These are phyloP conservation scores for Syzygium syzygioides DNA, from an alignment of 441 rosid species.

Conservation along the genomic window DNA sequence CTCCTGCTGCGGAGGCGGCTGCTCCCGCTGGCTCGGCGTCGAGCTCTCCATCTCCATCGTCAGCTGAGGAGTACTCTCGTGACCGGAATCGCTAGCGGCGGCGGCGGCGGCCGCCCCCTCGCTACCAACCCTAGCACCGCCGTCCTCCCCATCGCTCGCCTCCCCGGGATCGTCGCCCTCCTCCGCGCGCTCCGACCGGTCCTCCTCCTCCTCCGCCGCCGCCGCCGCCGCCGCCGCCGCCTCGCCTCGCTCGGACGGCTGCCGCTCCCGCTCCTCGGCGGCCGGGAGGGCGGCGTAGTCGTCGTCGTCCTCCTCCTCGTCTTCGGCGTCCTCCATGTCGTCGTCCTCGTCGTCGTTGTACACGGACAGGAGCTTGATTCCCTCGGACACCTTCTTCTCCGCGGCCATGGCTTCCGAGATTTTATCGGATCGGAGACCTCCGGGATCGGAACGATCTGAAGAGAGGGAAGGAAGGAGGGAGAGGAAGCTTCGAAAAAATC, in stretches of 20 bases:
- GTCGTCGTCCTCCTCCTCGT: constrained; percentile 9
- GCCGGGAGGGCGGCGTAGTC: rapidly evolving
- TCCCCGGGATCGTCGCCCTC: constrained; percentile 23
- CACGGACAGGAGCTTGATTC: constrained; percentile 79
- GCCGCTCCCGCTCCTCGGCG: neutral
- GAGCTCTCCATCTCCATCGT: neutral
- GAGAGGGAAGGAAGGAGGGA: neutral
- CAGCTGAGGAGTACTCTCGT: constrained; percentile 12
- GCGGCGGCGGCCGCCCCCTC: constrained; percentile 2
- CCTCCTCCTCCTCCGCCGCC: neutral
- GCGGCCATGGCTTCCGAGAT: constrained; percentile 46
- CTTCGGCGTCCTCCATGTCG: constrained; percentile 69
- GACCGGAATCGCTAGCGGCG: constrained; percentile 5
- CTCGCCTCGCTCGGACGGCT: neutral
- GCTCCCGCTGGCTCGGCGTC: constrained; percentile 7
- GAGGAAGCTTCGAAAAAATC: neutral
- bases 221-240: neutral
- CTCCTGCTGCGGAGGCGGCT: constrained; percentile 15
- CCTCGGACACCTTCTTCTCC: constrained; percentile 71
- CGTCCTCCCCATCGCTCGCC: constrained; percentile 28
- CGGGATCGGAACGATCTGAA: neutral
- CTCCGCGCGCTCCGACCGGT: constrained; percentile 7
- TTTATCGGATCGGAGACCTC: neutral
- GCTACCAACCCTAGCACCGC: constrained; percentile 8
- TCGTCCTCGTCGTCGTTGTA: constrained; percentile 87